These are phyloP conservation scores for Paspalum notatum DNA, from an alignment of 176 grass and related monocot species.

Conservation along the genomic window DNA sequence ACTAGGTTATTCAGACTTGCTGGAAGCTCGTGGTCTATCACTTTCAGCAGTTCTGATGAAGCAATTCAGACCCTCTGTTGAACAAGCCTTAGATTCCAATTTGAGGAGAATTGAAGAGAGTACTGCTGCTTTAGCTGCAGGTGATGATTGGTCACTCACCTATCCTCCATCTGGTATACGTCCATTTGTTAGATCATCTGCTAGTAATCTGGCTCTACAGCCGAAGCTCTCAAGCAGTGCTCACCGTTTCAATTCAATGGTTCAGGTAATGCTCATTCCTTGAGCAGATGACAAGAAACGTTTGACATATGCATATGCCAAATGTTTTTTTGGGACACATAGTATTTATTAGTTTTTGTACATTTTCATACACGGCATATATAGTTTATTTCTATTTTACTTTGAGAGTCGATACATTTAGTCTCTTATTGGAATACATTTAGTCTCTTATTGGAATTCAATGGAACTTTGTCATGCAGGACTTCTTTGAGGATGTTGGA, in stretches of 20 bases:
- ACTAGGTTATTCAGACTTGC: slow-evolving; percentile 76
- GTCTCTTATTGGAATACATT: neutral
- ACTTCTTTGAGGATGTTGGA: slow-evolving; percentile 94
- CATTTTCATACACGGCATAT: neutral
- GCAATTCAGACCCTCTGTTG: slow-evolving; percentile 80
- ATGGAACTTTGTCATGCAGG: slow-evolving; percentile 55
- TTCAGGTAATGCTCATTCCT: slow-evolving; percentile 69
- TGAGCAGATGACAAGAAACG: slow-evolving; percentile 7
- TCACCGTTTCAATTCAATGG: slow-evolving; percentile 90
- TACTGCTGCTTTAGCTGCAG: slow-evolving; percentile 84
- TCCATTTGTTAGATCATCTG: slow-evolving; percentile 61
- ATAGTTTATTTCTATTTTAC: neutral
- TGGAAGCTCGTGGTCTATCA: slow-evolving; percentile 81
- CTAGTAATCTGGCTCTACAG: slow-evolving; percentile 53
- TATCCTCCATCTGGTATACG: slow-evolving; percentile 71
- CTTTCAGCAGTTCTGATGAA: slow-evolving; percentile 84
- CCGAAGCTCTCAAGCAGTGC: slow-evolving; percentile 92
- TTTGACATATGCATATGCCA: slow-evolving; percentile 15
- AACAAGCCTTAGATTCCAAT: slow-evolving; percentile 83
- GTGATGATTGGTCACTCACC: slow-evolving; percentile 83
- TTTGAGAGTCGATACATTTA: slow-evolving; percentile 18
- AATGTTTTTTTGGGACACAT: neutral
- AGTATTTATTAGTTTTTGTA: neutral
- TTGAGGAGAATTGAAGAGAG: slow-evolving; percentile 93
- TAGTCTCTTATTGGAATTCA: neutral